These are phyloP conservation scores for Tetrahymena malaccensis DNA, from an alignment of 73 alveolate species.

Conservation along the genomic window DNA sequence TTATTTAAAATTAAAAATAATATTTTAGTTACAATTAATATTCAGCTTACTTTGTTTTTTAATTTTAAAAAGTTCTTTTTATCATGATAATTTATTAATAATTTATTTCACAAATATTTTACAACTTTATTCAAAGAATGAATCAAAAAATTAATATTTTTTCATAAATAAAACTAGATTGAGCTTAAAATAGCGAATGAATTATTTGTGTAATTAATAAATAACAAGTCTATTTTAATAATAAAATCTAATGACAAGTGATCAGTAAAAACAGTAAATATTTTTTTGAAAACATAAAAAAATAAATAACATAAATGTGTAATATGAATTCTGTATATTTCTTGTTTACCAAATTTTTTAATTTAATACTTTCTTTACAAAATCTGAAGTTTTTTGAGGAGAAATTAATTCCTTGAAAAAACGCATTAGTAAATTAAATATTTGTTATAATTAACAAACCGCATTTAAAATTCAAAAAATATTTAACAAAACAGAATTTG, in stretches of 20 bases:
- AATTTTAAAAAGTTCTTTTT: too few species aligned
- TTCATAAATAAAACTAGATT: too few species aligned
- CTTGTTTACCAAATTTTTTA: background rate
- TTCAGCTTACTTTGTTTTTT: too few species aligned
- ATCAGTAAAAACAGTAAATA: background rate
- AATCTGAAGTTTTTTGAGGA: background rate
- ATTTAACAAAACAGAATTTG: background rate
- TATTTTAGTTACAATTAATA: too few species aligned
- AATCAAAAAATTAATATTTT: too few species aligned
- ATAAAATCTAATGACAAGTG: background rate
- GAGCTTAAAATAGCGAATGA: too few species aligned
- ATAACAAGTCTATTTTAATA: background rate
- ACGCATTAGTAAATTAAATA: background rate
- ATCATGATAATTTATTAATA: too few species aligned
- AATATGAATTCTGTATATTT: background rate
- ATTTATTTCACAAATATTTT: too few species aligned
- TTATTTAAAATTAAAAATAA: too few species aligned
- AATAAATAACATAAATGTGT: too few species aligned
- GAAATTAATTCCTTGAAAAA: background rate
- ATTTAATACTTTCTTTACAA: background rate
- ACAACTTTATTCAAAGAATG: too few species aligned
- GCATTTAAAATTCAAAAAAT: background rate
- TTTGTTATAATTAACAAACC: background rate
- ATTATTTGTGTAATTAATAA: too few species aligned
- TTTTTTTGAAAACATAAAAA: background rate